Conservation (phyloP, 202 grass and related monocot genomes). For the Eragrostis tef region DNA sequence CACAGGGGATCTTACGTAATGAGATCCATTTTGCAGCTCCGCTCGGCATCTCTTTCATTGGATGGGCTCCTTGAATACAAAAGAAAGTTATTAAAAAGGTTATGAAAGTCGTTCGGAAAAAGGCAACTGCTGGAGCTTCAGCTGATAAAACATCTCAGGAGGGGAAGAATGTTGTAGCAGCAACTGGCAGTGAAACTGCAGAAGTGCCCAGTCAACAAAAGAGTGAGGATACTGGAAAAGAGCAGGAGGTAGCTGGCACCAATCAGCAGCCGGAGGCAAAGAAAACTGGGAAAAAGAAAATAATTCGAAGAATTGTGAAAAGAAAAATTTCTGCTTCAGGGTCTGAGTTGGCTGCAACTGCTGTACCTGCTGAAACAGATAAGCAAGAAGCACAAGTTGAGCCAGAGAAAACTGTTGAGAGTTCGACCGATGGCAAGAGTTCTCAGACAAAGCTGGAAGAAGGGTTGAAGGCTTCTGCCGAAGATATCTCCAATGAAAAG, state of each 20-base stretch:
- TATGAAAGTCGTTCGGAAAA: constrained; percentile 76
- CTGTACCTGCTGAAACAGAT: constrained; percentile 53
- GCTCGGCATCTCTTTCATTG: constrained; percentile 81
- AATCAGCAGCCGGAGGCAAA: constrained; percentile 54
- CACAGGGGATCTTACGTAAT: constrained; percentile 11
- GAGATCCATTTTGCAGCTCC: constrained; percentile 60
- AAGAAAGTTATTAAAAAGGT: constrained; percentile 96
- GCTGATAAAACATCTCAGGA: constrained; percentile 52
- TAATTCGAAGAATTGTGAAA: constrained; percentile 93
- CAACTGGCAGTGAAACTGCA: constrained; percentile 49
- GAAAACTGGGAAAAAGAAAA: constrained; percentile 78
- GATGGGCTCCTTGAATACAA: constrained; percentile 76
- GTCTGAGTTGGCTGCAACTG: constrained; percentile 42
- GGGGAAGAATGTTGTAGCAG: constrained; percentile 43
- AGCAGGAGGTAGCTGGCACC: constrained; percentile 27
- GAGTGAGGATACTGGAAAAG: constrained; percentile 48
- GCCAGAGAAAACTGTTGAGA: constrained; percentile 57
- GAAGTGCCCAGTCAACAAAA: constrained; percentile 47
- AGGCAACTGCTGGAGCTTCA: constrained; percentile 47
- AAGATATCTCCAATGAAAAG: constrained; percentile 53
- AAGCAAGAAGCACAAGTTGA: constrained; percentile 54
- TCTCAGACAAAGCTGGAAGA: constrained; percentile 56
- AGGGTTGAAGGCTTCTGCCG: constrained; percentile 41
- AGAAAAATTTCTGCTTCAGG: constrained; percentile 63
- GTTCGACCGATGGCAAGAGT: constrained; percentile 29